Percentiles rank a stretch among this genome's conserved stretches.
Conservation (phyloP, 1,284 basidiomycete genomes). For the Heliocybe sulcata region DNA sequence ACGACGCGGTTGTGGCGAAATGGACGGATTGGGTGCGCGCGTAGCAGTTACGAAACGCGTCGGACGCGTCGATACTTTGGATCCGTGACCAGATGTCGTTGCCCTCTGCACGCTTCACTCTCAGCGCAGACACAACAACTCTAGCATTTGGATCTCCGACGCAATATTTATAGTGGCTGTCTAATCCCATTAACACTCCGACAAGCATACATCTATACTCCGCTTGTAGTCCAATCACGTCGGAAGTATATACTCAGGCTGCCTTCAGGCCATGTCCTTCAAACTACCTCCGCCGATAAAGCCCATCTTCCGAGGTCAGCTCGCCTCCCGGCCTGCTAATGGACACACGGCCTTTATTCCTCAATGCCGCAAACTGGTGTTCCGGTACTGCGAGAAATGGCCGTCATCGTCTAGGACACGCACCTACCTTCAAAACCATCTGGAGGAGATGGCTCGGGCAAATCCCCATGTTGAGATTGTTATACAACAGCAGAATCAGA, state of each 20-base stretch:
- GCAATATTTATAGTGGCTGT: background rate
- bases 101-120: background rate
- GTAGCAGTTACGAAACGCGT: conserved; percentile 16
- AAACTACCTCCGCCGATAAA: conserved; percentile 21
- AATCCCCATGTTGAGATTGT: conserved; percentile 81
- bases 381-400: conserved; percentile 80
- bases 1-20: conserved; percentile 26
- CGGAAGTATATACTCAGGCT: conserved; percentile 1
- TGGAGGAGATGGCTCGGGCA: conserved; percentile 54
- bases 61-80: conserved; percentile 8
- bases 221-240: conserved; percentile 9
- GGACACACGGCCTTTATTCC: conserved; percentile 67
- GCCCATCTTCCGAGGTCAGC: conserved; percentile 47
- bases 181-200: background rate
- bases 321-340: conserved; percentile 59
- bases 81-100: conserved; percentile 2
- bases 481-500: conserved; percentile 63
- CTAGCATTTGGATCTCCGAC: conserved; percentile 4
- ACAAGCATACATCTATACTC: conserved; percentile 11
- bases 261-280: conserved; percentile 26
- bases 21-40: conserved; percentile 7
- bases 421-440: conserved; percentile 55
- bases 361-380: conserved; percentile 72
- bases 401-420: conserved; percentile 68
- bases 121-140: conserved; percentile 11